Conservation (phyloP, 1,139 yeast genomes). For the Suhomyces guaymorum region DNA sequence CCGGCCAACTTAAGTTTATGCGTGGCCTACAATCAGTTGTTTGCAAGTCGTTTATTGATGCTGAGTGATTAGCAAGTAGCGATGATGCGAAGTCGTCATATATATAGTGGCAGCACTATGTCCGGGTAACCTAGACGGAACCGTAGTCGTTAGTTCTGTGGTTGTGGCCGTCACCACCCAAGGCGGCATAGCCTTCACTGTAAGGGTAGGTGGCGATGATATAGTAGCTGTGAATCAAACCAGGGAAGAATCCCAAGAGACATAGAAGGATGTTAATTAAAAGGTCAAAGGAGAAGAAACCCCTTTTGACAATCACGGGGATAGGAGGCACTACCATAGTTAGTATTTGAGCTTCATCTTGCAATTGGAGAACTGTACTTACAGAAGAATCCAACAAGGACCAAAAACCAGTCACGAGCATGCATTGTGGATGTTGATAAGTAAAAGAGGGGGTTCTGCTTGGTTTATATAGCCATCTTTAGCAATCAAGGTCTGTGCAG, state of each 20-base stretch:
- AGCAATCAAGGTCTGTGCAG: conserved; percentile 6
- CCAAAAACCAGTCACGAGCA: conserved; percentile 77
- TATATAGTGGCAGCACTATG: conserved; percentile 1
- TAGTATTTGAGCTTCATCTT: conserved; percentile 4
- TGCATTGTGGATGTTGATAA: conserved; percentile 40
- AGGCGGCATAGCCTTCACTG: conserved; percentile 32
- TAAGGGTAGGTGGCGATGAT: conserved; percentile 58
- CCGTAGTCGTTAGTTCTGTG: conserved; percentile 31
- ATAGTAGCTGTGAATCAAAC: conserved; percentile 65
- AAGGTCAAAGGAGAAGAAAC: conserved; percentile 67
- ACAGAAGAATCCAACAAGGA: conserved; percentile 69
- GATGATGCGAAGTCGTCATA: conserved; percentile 1
- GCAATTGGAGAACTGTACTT: conserved; percentile 12
- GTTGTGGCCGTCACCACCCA: conserved; percentile 37
- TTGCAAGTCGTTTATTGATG: conserved; percentile 12
- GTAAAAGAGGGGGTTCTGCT: background rate
- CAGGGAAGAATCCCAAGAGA: conserved; percentile 80
- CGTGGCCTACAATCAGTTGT: conserved; percentile 20
- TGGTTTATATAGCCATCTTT: conserved; percentile 6
- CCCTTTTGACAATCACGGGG: conserved; percentile 78
- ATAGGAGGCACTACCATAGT: conserved; percentile 67
- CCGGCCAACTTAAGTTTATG: conserved; percentile 51
- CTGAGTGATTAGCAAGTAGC: background rate
- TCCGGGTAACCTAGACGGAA: conserved; percentile 15
- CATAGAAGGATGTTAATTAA: conserved; percentile 75